A percentile compares a stretch with the other conserved stretches of the same genome.
These are phyloP conservation scores for Cryptococcus sp. DNA, from an alignment of 1,284 basidiomycete genomes.

Conservation along the genomic window DNA sequence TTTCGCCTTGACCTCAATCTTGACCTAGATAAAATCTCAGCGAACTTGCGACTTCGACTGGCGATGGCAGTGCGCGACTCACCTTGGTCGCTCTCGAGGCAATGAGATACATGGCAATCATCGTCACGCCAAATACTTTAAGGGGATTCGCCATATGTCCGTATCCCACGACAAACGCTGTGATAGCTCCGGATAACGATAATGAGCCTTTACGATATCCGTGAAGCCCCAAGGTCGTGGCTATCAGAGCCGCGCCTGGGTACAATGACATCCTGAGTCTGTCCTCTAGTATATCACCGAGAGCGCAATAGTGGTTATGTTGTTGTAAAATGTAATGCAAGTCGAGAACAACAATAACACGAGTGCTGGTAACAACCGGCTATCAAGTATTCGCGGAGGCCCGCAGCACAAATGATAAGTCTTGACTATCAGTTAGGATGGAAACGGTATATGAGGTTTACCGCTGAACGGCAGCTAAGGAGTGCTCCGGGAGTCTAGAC, in stretches of 20 bases:
- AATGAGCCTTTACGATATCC: conserved; percentile 58
- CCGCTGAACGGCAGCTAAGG: no score
- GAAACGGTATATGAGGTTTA: no score
- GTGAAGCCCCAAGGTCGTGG: conserved; percentile 56
- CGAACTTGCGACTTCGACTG: neutral
- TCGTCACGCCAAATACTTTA: conserved; percentile 64
- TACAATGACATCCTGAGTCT: conserved; percentile 19
- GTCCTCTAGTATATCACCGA: no score
- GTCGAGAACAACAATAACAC: no score
- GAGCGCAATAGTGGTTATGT: no score
- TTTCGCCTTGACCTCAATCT: conserved; percentile 62
- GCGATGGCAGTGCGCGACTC: conserved; percentile 45
- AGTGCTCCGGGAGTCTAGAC: no score
- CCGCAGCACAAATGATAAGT: no score
- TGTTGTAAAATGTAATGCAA: no score
- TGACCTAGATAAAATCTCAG: conserved; percentile 45
- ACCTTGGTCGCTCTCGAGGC: conserved; percentile 85
- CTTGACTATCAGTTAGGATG: no score
- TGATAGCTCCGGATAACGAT: conserved; percentile 57
- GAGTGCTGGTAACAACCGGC: no score
- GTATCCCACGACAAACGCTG: conserved; percentile 72
- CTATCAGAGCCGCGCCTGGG: conserved; percentile 54
- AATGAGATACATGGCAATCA: conserved; percentile 79
- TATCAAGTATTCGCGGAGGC: no score
- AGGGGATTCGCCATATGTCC: conserved; percentile 50